phyloP scores from a whole-genome alignment of 1,139 yeast species.

The Geotrichum candidum region DNA sequence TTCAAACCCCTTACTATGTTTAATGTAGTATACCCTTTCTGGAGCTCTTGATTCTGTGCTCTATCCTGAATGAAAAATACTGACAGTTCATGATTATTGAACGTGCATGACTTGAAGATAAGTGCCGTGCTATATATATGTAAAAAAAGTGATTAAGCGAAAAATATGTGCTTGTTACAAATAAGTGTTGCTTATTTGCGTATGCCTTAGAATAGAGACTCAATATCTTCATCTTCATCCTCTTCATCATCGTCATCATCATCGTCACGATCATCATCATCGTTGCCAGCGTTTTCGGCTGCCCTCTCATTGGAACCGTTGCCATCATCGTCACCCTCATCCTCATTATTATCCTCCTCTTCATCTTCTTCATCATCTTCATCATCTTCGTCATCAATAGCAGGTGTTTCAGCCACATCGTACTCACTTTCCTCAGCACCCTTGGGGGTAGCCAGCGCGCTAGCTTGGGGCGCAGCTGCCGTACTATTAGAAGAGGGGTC shows the following conservation, averaged over 20 bases:
- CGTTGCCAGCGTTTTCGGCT: constrained; percentile 33
- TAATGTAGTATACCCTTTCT: no score
- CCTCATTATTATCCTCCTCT: constrained; percentile 23
- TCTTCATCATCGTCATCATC: constrained; percentile 37
- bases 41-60: neutral
- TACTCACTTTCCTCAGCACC: neutral
- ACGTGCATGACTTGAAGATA: neutral
- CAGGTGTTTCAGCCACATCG: neutral
- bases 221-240: constrained; percentile 35
- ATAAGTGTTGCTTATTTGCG: neutral
- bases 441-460: neutral
- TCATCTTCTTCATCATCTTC: constrained; percentile 27
- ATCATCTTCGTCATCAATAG: constrained; percentile 26
- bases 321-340: constrained; percentile 28
- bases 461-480: neutral
- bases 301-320: constrained; percentile 33
- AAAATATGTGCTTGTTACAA: neutral
- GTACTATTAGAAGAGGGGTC: neutral
- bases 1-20: no score
- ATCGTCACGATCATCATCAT: constrained; percentile 33
- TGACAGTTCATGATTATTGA: no score
- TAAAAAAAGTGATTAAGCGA: neutral
- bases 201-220: neutral
- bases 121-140: neutral
- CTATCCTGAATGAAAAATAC: neutral